Percentiles rank a stretch among this genome's conserved stretches.
These are phyloP conservation scores for Whalleya microplaca DNA, from an alignment of 2,329 filamentous ascomycete genomes.

Conservation along the genomic window DNA sequence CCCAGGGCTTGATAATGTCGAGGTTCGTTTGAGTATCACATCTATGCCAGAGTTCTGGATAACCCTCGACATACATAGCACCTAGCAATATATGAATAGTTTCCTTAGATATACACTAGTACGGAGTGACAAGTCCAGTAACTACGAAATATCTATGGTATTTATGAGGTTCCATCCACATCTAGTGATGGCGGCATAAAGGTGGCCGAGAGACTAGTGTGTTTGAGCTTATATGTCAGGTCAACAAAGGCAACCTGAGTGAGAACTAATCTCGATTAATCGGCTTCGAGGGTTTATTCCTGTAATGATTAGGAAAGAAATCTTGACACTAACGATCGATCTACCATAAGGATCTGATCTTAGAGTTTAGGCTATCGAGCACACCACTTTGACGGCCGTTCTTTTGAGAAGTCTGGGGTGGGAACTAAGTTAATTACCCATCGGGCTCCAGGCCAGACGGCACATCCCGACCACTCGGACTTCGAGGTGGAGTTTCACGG, in stretches of 20 bases:
- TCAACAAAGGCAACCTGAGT: background rate
- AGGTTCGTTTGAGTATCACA: background rate
- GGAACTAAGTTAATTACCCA: background rate
- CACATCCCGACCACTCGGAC: constrained; percentile 21
- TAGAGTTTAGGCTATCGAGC: background rate
- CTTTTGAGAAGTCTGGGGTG: background rate
- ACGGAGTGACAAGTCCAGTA: background rate
- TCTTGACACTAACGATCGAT: background rate
- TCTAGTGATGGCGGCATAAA: background rate
- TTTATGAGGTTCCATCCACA: background rate
- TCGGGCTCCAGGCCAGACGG: constrained; percentile 2
- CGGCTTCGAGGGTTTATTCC: background rate
- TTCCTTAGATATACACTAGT: background rate
- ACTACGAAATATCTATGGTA: background rate
- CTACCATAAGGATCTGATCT: background rate
- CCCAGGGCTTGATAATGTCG: background rate
- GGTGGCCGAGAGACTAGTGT: background rate
- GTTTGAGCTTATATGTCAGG: background rate
- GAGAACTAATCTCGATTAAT: background rate
- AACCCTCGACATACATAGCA: background rate
- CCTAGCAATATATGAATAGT: background rate
- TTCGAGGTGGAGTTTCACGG: constrained; percentile 4
- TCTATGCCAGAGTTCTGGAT: background rate
- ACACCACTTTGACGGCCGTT: background rate
- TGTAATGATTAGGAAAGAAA: background rate